Base-by-base conservation (phyloP, 768 basidiomycete species). In the Termitomyces sp. region DNA sequence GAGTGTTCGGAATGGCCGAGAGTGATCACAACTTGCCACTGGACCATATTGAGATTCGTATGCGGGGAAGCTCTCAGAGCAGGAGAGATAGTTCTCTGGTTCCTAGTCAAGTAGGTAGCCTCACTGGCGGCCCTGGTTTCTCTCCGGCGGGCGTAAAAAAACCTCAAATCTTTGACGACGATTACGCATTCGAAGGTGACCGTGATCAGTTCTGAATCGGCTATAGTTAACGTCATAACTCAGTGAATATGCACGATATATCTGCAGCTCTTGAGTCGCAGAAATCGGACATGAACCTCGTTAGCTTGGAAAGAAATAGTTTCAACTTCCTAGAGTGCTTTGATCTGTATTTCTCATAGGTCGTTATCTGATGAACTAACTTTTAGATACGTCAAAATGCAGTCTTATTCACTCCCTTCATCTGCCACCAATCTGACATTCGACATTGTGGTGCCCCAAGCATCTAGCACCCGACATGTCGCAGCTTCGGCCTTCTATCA, bases 401-500 rank as follows among this genome's bases (percentile, higher is more conserved):
- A 89, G 68, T 75, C 82, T 53, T 83, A 81, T 62, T 81, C 86
- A 0, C 79, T 87, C 57, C 81, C 87, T 31, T 74, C 72, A 51
- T 71, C 77, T 7, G 71, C 75, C 15, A 73, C 76, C 15, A 72
- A 75, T 59, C 74, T 93, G 38, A 78, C 74, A 10, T 91, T 93
- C 68, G 84, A 88, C 60, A 79, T 78, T 37, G 79, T 94, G 38
- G 88, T 86, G 10, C 91, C 90, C 10, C 81, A 75, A 63, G 69
- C 73, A 48, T 83, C 87, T 1, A 91, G 87, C 66, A 90, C 88
- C 4, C 80, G 83, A 10, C 90, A 87, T 68, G 88, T 94, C 42
- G 92, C 90, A 10, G 86, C 92, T 9, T 84, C 89, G 15, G 92
- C 86, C 4, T 87, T 94, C 71, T 92, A 94, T 71, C 91, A 94